Conservation (phyloP, 352 stramenopile genomes). For the Phytophthora lateralis region DNA sequence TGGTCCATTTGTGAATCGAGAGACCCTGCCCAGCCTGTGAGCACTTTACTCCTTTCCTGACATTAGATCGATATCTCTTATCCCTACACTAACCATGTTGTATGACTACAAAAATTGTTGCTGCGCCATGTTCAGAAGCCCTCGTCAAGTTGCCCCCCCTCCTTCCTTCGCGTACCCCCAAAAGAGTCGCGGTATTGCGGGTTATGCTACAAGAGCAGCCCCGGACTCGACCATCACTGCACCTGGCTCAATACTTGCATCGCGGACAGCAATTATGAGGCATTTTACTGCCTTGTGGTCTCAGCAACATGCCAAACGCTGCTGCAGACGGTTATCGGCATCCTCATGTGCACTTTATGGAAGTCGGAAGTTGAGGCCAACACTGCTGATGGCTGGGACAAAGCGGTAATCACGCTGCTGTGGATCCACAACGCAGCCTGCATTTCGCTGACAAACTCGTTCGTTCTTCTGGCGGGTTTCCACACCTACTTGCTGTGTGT, state of each 20-base stretch:
- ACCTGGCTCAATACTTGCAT: constrained; percentile 91
- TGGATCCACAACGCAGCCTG: constrained; percentile 79
- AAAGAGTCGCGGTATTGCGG: constrained; percentile 84
- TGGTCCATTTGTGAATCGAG: constrained; percentile 76
- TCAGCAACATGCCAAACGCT: constrained; percentile 60
- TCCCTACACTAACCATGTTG: neutral
- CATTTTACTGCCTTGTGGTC: constrained; percentile 82
- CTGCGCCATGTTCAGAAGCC: constrained; percentile 32
- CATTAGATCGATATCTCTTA: neutral
- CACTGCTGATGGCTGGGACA: constrained; percentile 45
- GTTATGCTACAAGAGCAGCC: constrained; percentile 83
- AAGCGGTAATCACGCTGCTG: constrained; percentile 54
- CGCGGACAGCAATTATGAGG: constrained; percentile 81
- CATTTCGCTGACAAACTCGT: constrained; percentile 67
- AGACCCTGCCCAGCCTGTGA: constrained; percentile 62
- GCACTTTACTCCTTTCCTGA: constrained; percentile 1
- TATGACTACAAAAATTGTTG: neutral
- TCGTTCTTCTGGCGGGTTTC: constrained; percentile 73
- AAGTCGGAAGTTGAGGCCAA: constrained; percentile 55
- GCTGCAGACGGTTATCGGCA: constrained; percentile 68
- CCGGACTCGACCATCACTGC: constrained; percentile 84
- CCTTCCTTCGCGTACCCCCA: constrained; percentile 50
- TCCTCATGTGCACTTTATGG: constrained; percentile 82
- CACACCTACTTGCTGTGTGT: constrained; percentile 79
- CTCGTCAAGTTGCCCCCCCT: constrained; percentile 28